These are phyloP conservation scores for Botrytis paeoniae DNA, from an alignment of 2,329 filamentous ascomycete species.

Conservation along the genomic window DNA sequence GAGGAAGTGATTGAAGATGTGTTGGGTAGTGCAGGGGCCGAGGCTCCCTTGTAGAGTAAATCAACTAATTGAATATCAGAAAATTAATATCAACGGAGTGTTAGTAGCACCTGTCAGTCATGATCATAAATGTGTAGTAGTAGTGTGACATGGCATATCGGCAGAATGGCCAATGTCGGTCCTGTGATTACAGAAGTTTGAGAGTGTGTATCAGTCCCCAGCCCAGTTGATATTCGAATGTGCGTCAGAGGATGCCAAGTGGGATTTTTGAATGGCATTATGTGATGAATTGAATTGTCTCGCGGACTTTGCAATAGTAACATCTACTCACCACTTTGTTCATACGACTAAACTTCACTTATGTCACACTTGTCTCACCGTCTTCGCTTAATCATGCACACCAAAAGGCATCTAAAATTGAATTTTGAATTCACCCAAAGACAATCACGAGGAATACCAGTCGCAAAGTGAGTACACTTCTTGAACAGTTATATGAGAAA, in stretches of 20 bases:
- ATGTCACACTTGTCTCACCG: too few species aligned
- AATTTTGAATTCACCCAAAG: background rate
- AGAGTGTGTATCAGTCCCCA: background rate
- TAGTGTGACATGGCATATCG: background rate
- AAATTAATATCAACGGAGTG: background rate
- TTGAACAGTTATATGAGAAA: background rate
- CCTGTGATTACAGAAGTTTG: background rate
- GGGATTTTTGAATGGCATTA: background rate
- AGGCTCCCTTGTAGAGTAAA: slow-evolving; percentile 48
- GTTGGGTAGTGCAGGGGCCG: slow-evolving; percentile 49
- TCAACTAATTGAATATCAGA: background rate
- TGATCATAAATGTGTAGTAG: background rate
- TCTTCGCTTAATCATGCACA: background rate
- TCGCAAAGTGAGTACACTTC: background rate
- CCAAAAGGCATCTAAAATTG: background rate
- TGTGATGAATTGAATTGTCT: background rate
- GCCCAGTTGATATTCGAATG: background rate
- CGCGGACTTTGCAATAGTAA: background rate
- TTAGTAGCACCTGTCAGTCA: background rate
- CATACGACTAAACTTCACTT: background rate
- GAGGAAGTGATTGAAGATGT: slow-evolving; percentile 66
- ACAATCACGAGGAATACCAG: background rate
- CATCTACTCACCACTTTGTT: background rate
- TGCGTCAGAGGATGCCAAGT: background rate
- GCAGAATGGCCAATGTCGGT: background rate